Evolutionary conservation across 2,329 filamentous ascomycete species (phyloP).

Genomic region (Fusarium fracticaudum): DNA sequence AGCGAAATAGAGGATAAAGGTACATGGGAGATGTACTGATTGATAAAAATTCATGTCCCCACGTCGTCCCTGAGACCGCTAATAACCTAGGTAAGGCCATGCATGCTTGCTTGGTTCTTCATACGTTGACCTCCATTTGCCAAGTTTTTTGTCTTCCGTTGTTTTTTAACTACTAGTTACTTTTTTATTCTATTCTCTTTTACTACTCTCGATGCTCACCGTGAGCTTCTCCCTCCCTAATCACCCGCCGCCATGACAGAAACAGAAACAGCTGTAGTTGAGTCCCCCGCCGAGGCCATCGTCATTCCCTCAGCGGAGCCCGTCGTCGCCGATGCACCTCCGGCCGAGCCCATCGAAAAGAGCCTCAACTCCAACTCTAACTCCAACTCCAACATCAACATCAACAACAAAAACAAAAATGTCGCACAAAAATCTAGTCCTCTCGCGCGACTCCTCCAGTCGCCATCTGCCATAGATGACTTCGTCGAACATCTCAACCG

Average conservation of each 20-base stretch:
- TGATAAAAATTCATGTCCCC: slow-evolving; percentile 14
- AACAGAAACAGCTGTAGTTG: slow-evolving; percentile 36
- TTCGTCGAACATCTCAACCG: slow-evolving; percentile 67
- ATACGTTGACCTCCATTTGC: neutral
- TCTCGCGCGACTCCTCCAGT: slow-evolving; percentile 27
- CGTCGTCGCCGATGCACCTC: slow-evolving; percentile 28
- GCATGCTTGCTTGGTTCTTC: neutral
- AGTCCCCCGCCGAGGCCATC: slow-evolving; percentile 41
- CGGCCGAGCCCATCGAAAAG: slow-evolving; percentile 26
- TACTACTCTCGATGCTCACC: slow-evolving; percentile 20
- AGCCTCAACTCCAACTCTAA: neutral
- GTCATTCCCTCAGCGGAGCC: slow-evolving; percentile 37
- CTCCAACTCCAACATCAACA: neutral
- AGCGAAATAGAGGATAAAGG: slow-evolving; percentile 24
- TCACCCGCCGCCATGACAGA: slow-evolving; percentile 38
- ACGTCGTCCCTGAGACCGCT: slow-evolving; percentile 11
- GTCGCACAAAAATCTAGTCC: neutral
- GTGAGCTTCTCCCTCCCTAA: slow-evolving; percentile 26
- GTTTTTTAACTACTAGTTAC: neutral
- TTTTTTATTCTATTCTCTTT: neutral
- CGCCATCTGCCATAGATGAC: slow-evolving; percentile 53
- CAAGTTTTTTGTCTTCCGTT: neutral
- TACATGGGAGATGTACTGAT: slow-evolving; percentile 1
- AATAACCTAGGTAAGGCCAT: neutral
- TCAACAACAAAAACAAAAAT: neutral